Percentiles rank a stretch among this genome's conserved stretches.
phyloP scores from a whole-genome alignment of 73 alveolate genomes.

The Halteria grandinella region DNA sequence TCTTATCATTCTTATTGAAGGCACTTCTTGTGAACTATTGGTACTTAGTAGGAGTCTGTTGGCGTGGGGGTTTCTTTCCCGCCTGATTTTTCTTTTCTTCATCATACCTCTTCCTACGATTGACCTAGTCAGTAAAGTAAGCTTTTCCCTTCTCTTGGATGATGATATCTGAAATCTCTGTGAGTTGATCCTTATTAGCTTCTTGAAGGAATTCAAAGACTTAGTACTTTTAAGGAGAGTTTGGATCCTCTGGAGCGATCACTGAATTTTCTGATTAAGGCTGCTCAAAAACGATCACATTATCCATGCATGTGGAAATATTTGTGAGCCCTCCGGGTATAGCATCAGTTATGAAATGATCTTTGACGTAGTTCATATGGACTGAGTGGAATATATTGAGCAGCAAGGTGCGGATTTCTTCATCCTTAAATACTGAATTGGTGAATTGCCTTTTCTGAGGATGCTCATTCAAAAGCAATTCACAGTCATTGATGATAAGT shows the following conservation, averaged over 20 bases:
- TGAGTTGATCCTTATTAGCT: neutral
- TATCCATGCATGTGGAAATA: no score
- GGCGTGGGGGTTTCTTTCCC: neutral
- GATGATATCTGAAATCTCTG: conserved; percentile 4
- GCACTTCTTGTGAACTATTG: conserved; percentile 26
- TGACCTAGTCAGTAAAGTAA: neutral
- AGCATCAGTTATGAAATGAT: no score
- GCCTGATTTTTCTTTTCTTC: conserved; percentile 5
- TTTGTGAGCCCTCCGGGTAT: no score
- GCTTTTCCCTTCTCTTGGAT: conserved; percentile 25
- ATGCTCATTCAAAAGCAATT: neutral
- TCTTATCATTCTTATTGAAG: neutral
- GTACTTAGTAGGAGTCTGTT: conserved; percentile 12
- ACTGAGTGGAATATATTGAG: conserved; percentile 13
- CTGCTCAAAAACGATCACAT: no score
- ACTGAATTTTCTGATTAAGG: no score
- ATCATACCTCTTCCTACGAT: conserved; percentile 12
- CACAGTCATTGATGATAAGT: conserved; percentile 23
- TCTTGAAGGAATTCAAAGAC: no score
- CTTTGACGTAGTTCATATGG: no score
- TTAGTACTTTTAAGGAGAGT: no score
- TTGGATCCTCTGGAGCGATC: no score
- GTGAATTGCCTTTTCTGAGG: conserved; percentile 2
- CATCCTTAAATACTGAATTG: conserved; percentile 34
- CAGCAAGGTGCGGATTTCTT: conserved; percentile 21